Conservation (phyloP, 108 stramenopile species). For the Cyclotella cryptica region DNA sequence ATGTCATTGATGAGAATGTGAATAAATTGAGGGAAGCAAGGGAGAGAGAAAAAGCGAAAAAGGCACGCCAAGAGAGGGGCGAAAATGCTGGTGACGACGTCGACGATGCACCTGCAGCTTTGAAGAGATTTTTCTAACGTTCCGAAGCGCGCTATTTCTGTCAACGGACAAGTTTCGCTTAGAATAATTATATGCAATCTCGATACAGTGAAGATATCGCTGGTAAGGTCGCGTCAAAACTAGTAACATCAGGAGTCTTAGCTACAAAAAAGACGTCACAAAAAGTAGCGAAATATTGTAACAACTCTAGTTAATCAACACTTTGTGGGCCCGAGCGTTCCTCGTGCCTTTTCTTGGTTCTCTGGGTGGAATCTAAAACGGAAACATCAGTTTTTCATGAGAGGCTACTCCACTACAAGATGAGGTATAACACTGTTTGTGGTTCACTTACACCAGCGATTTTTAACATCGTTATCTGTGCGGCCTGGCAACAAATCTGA, state of each 20-base stretch:
- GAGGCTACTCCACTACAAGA: background rate
- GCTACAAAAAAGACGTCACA: too few relatives aligned
- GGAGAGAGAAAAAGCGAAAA: slow-evolving; percentile 71
- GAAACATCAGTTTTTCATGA: background rate
- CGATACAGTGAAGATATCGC: too few relatives aligned
- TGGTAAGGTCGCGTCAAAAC: too few relatives aligned
- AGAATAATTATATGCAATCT: too few relatives aligned
- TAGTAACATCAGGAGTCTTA: too few relatives aligned
- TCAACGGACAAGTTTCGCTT: too few relatives aligned
- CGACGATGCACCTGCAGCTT: slow-evolving; percentile 52
- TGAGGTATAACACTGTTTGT: background rate
- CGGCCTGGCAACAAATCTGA: slow-evolving; percentile 62
- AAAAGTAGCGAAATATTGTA: too few relatives aligned
- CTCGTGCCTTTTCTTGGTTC: background rate
- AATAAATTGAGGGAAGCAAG: slow-evolving; percentile 74
- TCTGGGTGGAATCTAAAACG: background rate
- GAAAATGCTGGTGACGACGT: slow-evolving; percentile 27
- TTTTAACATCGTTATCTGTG: slow-evolving; percentile 61
- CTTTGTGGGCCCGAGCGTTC: too few relatives aligned
- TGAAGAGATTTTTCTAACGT: slow-evolving; percentile 60
- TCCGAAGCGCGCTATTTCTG: too few relatives aligned
- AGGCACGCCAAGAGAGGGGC: slow-evolving; percentile 36
- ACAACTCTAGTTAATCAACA: too few relatives aligned
- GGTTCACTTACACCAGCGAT: background rate
- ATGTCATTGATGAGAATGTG: slow-evolving; percentile 89